Evolutionary conservation across 768 basidiomycete genomes (phyloP).

Genomic region (Leccinum boreale): DNA sequence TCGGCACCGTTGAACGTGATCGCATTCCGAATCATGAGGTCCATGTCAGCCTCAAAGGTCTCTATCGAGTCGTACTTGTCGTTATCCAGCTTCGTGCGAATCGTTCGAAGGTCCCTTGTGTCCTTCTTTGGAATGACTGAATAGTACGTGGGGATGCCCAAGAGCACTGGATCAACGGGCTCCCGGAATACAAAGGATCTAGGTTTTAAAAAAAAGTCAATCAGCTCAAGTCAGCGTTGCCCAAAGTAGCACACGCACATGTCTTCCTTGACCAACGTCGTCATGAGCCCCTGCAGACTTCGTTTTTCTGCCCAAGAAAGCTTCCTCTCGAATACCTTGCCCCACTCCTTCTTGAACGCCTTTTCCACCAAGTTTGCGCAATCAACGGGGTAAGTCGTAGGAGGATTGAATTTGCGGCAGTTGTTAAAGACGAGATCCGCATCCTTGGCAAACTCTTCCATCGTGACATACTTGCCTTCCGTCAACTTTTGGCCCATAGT

Average conservation of each 20-base stretch:
- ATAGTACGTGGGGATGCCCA: slow-evolving; percentile 86
- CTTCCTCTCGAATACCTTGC: slow-evolving; percentile 67
- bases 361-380: slow-evolving; percentile 75
- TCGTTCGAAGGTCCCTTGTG: slow-evolving; percentile 82
- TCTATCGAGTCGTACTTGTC: slow-evolving; percentile 81
- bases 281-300: slow-evolving; percentile 67
- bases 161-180: slow-evolving; percentile 81
- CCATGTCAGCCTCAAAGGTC: slow-evolving; percentile 79
- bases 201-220: not conserved
- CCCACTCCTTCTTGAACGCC: slow-evolving; percentile 83
- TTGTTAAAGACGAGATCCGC: slow-evolving; percentile 83
- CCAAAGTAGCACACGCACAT: slow-evolving; percentile 41
- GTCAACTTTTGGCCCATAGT: slow-evolving; percentile 73
- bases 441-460: slow-evolving; percentile 81
- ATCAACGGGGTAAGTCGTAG: slow-evolving; percentile 66
- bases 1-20: slow-evolving; percentile 82
- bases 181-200: slow-evolving; percentile 79
- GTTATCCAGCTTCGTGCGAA: slow-evolving; percentile 73
- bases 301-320: slow-evolving; percentile 80
- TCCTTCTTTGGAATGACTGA: slow-evolving; percentile 82
- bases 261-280: slow-evolving; percentile 63
- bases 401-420: slow-evolving; percentile 90
- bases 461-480: slow-evolving; percentile 64
- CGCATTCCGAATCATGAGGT: slow-evolving; percentile 87
- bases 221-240: not conserved